phyloP scores from a whole-genome alignment of 2,329 filamentous ascomycete species.

The Sclerotinia subarctica region DNA sequence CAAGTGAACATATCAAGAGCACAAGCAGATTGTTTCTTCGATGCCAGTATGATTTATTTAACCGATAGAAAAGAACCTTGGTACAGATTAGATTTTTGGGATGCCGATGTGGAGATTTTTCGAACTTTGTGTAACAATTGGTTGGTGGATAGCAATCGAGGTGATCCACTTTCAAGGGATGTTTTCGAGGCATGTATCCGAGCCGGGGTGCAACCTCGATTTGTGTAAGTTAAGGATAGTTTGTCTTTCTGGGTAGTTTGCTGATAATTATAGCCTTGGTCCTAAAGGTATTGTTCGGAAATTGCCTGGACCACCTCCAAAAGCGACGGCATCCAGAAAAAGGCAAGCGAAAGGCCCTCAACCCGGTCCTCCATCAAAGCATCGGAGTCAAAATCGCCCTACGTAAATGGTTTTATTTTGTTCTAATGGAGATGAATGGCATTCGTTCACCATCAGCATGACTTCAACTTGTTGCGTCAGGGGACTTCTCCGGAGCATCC shows the following conservation, averaged over 20 bases:
- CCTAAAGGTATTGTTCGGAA: slow-evolving; percentile 1
- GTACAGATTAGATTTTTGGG: slow-evolving; percentile 12
- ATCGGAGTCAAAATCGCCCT: not conserved
- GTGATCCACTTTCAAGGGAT: not conserved
- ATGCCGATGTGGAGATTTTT: slow-evolving; percentile 6
- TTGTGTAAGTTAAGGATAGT: slow-evolving; percentile 1
- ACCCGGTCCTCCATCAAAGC: slow-evolving; percentile 1
- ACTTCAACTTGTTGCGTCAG: too few species aligned
- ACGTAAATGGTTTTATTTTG: not conserved
- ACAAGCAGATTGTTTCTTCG: slow-evolving; percentile 1
- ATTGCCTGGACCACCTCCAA: not conserved
- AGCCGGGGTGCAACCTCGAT: slow-evolving; percentile 7
- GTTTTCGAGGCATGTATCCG: slow-evolving; percentile 1
- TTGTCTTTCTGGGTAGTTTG: not conserved
- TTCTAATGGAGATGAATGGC: not conserved
- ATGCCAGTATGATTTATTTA: not conserved
- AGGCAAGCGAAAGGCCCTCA: not conserved
- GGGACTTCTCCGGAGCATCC: too few species aligned
- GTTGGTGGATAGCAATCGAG: not conserved
- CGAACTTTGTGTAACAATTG: not conserved
- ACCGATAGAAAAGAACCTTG: slow-evolving; percentile 15
- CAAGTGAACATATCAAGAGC: not conserved
- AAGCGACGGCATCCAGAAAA: not conserved
- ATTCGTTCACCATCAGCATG: not conserved
- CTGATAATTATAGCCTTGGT: not conserved